phyloP scores from a whole-genome alignment of 1,139 yeast genomes.

The Zygoascus sp. region DNA sequence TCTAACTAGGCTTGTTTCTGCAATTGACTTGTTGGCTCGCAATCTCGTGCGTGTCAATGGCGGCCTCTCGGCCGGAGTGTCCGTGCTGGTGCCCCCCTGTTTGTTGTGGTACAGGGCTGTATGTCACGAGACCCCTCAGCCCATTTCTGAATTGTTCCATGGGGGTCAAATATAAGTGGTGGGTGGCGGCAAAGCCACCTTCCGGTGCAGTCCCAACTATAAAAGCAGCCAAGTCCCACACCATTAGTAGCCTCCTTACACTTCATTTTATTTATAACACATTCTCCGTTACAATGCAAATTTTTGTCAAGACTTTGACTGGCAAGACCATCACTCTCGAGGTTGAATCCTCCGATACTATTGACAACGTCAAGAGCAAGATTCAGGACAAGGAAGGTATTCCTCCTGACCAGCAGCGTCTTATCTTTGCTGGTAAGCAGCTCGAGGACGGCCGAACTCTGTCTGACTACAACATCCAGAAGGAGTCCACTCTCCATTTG shows the following conservation, averaged over 20 bases:
- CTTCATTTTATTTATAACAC: not conserved
- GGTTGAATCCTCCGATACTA: constrained; percentile 83
- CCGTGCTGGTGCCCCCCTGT: too few relatives aligned
- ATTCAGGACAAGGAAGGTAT: constrained; percentile 85
- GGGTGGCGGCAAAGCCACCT: constrained; percentile 2
- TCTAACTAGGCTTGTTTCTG: too few relatives aligned
- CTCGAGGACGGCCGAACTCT: constrained; percentile 70
- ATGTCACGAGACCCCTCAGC: not conserved
- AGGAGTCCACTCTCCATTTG: constrained; percentile 34
- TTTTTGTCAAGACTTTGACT: constrained; percentile 71
- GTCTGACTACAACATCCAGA: constrained; percentile 83
- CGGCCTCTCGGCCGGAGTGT: too few relatives aligned
- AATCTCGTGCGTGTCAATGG: too few relatives aligned
- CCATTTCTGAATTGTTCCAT: not conserved
- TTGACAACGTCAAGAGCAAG: constrained; percentile 78
- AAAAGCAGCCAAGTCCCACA: constrained; percentile 3
- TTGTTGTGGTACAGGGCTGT: too few relatives aligned
- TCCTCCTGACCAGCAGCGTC: constrained; percentile 84
- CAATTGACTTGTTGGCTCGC: too few relatives aligned
- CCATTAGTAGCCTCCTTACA: not conserved
- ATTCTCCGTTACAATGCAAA: constrained; percentile 50
- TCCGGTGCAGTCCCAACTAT: constrained; percentile 1
- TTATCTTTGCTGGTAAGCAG: constrained; percentile 84
- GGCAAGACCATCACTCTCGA: constrained; percentile 81
- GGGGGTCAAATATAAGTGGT: not conserved